Conservation (phyloP, 495 filamentous ascomycete genomes). For the Daldinia grandis region DNA sequence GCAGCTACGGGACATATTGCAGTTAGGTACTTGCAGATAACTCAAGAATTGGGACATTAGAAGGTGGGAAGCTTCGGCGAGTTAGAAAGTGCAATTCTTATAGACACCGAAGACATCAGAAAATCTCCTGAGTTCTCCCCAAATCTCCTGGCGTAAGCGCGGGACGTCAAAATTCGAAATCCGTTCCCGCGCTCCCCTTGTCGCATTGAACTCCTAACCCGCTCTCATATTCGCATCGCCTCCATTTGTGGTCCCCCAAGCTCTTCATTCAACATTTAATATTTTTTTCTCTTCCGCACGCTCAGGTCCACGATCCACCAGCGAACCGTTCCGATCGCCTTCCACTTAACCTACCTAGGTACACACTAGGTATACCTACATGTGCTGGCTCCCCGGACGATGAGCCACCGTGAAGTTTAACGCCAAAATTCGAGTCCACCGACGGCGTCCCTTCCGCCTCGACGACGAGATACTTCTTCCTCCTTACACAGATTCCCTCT, state of each 20-base stretch:
- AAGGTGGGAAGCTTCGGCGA: slow-evolving; percentile 5
- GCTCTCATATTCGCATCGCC: slow-evolving; percentile 35
- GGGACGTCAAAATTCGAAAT: slow-evolving; percentile 23
- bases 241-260: slow-evolving; percentile 33
- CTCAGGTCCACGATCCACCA: slow-evolving; percentile 1
- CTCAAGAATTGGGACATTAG: not conserved
- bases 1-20: slow-evolving; percentile 28
- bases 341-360: not conserved
- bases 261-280: slow-evolving; percentile 10
- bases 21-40: slow-evolving; percentile 2
- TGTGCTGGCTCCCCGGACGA: slow-evolving; percentile 4
- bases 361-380: too few relatives aligned
- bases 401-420: slow-evolving; percentile 11
- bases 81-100: not conserved
- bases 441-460: slow-evolving; percentile 10
- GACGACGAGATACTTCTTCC: slow-evolving; percentile 11
- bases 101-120: not conserved
- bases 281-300: slow-evolving; percentile 11
- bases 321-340: not conserved
- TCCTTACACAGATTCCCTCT: not conserved
- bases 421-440: slow-evolving; percentile 10
- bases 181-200: slow-evolving; percentile 27
- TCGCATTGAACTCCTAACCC: slow-evolving; percentile 32
- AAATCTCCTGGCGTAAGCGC: slow-evolving; percentile 13
- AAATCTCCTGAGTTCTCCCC: not conserved